These are phyloP conservation scores for Podaxis sp. DNA, from an alignment of 768 basidiomycete species.

Conservation along the genomic window DNA sequence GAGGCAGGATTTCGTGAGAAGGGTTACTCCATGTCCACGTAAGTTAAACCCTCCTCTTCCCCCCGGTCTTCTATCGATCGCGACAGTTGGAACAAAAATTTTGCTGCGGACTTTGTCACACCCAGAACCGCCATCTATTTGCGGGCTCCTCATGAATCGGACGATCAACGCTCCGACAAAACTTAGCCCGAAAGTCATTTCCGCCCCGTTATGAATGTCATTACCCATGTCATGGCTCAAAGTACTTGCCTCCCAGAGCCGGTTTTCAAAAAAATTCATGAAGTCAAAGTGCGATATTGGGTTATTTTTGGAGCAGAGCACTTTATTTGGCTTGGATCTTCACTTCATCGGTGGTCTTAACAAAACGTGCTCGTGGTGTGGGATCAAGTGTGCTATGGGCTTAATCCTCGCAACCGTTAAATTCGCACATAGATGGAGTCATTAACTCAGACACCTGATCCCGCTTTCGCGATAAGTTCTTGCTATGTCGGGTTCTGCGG, in stretches of 20 bases:
- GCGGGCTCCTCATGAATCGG: not conserved
- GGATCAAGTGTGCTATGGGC: not conserved
- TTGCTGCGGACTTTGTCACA: not conserved
- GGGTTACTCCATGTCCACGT: not conserved
- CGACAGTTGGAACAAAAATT: not conserved
- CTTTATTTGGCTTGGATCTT: not conserved
- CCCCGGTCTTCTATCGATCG: not conserved
- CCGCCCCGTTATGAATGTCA: not conserved
- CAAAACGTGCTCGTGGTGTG: not conserved
- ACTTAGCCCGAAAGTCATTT: not conserved
- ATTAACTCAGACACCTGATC: not conserved
- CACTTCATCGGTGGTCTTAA: not conserved
- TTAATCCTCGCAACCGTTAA: not conserved
- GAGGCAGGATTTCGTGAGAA: not conserved
- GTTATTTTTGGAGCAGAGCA: not conserved
- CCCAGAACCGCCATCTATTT: not conserved
- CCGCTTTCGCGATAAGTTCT: not conserved
- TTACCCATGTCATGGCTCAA: not conserved
- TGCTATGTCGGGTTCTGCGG: not conserved
- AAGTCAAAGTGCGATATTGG: not conserved
- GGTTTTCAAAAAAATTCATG: not conserved
- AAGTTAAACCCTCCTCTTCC: not conserved
- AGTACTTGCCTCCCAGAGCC: not conserved
- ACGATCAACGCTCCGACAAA: not conserved
- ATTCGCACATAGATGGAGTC: not conserved